A percentile compares a stretch with the other conserved stretches of the same genome.
Evolutionary conservation across 1,284 basidiomycete species (phyloP).

Genomic region (Sporisorium iseilematis-ciliati): DNA sequence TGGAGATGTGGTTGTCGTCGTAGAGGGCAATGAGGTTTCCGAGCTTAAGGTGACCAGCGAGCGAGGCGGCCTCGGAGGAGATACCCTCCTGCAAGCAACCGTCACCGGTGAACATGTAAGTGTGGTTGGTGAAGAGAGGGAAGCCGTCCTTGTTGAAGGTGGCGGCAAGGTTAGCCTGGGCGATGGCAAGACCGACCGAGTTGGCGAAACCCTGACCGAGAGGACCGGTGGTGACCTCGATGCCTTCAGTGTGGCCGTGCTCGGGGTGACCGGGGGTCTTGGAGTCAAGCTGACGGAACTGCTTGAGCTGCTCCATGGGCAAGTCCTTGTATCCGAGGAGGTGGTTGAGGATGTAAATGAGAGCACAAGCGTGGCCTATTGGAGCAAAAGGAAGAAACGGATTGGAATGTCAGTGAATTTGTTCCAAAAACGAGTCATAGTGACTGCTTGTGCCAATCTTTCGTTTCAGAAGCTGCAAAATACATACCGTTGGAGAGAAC

Average conservation of each 20-base stretch:
- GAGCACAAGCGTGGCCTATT: conserved; percentile 71
- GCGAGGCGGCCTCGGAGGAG: conserved; percentile 86
- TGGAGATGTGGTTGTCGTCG: conserved; percentile 83
- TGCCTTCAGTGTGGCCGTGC: conserved; percentile 81
- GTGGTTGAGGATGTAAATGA: conserved; percentile 84
- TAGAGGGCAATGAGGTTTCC: conserved; percentile 81
- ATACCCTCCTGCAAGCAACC: conserved; percentile 97
- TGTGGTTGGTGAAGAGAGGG: conserved; percentile 87
- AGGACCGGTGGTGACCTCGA: conserved; percentile 96
- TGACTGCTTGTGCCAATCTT: too few species aligned
- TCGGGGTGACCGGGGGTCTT: conserved; percentile 83
- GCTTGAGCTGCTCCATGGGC: conserved; percentile 83
- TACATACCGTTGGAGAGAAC: conserved; percentile 75
- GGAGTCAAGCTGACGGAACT: conserved; percentile 79
- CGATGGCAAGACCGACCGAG: conserved; percentile 91
- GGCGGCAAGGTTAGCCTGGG: conserved; percentile 87
- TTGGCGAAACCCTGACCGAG: conserved; percentile 90
- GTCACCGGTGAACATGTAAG: conserved; percentile 89
- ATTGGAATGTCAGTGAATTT: neutral
- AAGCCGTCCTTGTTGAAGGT: conserved; percentile 89
- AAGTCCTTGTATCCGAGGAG: conserved; percentile 83
- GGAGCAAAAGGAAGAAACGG: conserved; percentile 70
- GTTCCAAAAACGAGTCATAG: neutral
- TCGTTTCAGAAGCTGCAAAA: neutral
- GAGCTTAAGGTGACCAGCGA: conserved; percentile 90